Conservation (phyloP, 768 basidiomycete genomes). For the Russula virescens region DNA sequence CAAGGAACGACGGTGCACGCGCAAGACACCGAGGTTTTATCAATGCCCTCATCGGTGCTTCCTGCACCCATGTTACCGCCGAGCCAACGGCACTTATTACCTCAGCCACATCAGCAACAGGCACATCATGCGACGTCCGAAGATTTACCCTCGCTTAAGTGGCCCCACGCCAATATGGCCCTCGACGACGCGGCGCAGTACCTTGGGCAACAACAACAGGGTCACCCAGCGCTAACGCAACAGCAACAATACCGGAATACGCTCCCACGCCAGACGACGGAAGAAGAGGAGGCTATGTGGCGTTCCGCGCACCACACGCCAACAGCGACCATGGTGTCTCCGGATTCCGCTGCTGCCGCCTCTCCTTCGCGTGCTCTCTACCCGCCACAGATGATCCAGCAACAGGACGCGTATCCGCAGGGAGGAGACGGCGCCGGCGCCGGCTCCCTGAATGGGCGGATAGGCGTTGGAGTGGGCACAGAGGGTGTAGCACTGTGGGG, state of each 20-base stretch:
- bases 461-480: constrained; percentile 44
- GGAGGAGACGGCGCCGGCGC: background rate
- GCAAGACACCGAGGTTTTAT: background rate
- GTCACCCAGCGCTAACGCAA: background rate
- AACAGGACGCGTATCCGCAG: constrained; percentile 2
- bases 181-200: background rate
- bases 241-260: background rate
- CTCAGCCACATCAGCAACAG: constrained; percentile 19
- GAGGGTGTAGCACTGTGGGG: constrained; percentile 54
- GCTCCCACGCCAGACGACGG: background rate
- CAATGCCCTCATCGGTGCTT: background rate
- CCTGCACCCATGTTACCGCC: constrained; percentile 1
- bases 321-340: background rate
- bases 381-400: constrained; percentile 1
- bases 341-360: background rate
- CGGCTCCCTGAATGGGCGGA: background rate
- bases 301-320: background rate
- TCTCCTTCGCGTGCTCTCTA: background rate
- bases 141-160: background rate
- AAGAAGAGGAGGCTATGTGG: constrained; percentile 2
- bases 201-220: background rate
- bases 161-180: background rate
- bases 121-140: background rate
- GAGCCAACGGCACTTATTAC: constrained; percentile 6
- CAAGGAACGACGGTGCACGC: background rate